Conservation (phyloP, 352 stramenopile genomes). For the Phytophthora tentaculata region DNA sequence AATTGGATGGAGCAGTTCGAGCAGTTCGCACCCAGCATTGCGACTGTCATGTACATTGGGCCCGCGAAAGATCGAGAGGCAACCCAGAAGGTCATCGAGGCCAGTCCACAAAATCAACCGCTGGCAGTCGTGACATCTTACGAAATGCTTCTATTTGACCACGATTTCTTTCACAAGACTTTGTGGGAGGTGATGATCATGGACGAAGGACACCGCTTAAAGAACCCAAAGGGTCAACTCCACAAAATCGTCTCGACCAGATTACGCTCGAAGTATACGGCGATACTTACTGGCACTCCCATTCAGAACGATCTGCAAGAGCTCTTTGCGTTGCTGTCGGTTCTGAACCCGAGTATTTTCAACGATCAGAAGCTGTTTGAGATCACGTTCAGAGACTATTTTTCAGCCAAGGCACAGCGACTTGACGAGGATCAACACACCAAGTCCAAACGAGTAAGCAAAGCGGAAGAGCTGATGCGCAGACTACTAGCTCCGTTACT, state of each 20-base stretch:
- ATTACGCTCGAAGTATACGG: slow-evolving; percentile 48
- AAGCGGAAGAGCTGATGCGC: slow-evolving; percentile 61
- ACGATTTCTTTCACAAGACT: slow-evolving; percentile 55
- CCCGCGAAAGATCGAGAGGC: slow-evolving; percentile 52
- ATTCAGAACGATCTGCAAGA: slow-evolving; percentile 90
- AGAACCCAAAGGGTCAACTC: slow-evolving; percentile 76
- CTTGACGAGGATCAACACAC: slow-evolving; percentile 31
- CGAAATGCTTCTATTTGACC: slow-evolving; percentile 70
- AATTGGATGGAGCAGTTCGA: slow-evolving; percentile 88
- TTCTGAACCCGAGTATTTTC: slow-evolving; percentile 90
- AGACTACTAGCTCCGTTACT: slow-evolving; percentile 64
- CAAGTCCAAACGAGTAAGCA: slow-evolving; percentile 30
- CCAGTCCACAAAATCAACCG: slow-evolving; percentile 24
- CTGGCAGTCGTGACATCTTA: slow-evolving; percentile 81
- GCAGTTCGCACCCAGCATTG: slow-evolving; percentile 65
- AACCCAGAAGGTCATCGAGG: slow-evolving; percentile 30
- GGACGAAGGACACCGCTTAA: slow-evolving; percentile 91
- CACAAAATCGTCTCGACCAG: slow-evolving; percentile 54
- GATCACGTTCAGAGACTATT: slow-evolving; percentile 58
- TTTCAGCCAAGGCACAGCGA: slow-evolving; percentile 70
- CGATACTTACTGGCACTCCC: slow-evolving; percentile 84
- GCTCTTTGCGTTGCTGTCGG: slow-evolving; percentile 77
- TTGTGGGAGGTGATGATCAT: slow-evolving; percentile 76
- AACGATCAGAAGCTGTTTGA: slow-evolving; percentile 60
- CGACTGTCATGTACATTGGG: slow-evolving; percentile 61